Base-by-base conservation (phyloP, 352 stramenopile species). In the Globisporangium uncinulatum region DNA sequence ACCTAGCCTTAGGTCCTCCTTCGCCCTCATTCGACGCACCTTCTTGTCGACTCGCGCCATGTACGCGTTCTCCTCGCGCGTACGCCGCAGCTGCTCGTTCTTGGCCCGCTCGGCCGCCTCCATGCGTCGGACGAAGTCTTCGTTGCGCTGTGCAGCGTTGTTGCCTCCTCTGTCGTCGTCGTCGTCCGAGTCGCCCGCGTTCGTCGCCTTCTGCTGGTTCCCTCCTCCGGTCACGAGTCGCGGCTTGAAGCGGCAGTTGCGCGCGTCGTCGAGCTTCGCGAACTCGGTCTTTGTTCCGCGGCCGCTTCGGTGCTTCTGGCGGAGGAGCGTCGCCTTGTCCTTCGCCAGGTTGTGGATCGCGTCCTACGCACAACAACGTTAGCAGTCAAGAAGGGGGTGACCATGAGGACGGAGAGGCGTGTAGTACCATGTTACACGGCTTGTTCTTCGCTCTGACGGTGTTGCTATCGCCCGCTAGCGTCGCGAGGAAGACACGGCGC, bases 121-220 rank as follows among this genome's bases (percentile, higher is more conserved):
- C 74, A 89, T 89, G 24, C 78, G 81, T 0, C 79, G 76, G 46
- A 91, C 69, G 49, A 91, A 87, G 54, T 87, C 80, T 45, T 87
- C 70, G 29, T 65, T 73, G 1, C 70, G 65, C 55, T 65, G 62
- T 55, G 49, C 49, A 7, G 49, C 49, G 49, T 56, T 64, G 51
- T 60, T 61, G 47, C 46, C 42, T 20, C 17, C 24, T 19, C 45
- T 67, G 19, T 65, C 66, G 20, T 65, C 56, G 0, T 84, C 71
- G 6, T 85, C 69, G 43, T 87, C 77, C 17, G 73, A 76, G 11
- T 82, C 69, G 46, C 73, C 63, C 4, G 43, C n/a, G 19, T 21
- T 15, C 43, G 24, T 29, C 21, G 43, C 46, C 41, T 11, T 44
- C 43, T 41, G 0, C 55, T 69, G 6, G 51, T 63, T 17, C 54